A percentile compares a stretch with the other conserved stretches of the same genome.
These are phyloP conservation scores for Solanum etuberosum DNA, from an alignment of 257 asterid species.

Conservation along the genomic window DNA sequence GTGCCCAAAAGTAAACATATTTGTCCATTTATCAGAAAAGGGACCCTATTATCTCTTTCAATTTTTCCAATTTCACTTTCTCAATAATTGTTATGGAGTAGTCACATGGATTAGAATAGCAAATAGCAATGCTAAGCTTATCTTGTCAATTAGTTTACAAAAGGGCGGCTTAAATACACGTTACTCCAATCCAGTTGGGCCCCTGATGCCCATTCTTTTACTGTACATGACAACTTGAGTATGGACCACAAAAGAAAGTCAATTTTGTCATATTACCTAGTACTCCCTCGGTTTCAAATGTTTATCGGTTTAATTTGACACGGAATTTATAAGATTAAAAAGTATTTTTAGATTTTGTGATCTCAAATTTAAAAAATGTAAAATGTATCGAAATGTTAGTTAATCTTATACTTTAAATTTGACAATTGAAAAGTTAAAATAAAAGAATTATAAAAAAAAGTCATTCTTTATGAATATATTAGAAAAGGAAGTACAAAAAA, in stretches of 20 bases:
- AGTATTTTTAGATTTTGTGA: fast-evolving
- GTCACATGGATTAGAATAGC: background rate
- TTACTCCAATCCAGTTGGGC: background rate
- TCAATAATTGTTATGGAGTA: background rate
- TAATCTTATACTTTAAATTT: background rate
- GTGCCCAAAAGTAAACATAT: background rate
- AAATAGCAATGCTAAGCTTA: background rate
- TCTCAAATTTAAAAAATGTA: too few species aligned
- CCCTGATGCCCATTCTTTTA: background rate
- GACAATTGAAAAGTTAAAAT: too few species aligned
- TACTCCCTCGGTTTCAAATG: background rate
- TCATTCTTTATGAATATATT: too few species aligned
- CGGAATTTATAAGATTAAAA: too few species aligned
- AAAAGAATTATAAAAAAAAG: too few species aligned
- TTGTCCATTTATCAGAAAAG: background rate
- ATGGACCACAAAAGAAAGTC: background rate
- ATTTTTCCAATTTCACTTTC: background rate
- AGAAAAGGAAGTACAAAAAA: background rate
- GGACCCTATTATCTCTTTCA: background rate
- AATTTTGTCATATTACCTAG: background rate
- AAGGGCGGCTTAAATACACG: background rate
- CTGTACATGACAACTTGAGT: background rate
- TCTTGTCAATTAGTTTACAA: background rate
- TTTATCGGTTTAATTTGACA: too few species aligned
- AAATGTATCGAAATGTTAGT: too few species aligned